Evolutionary conservation across 352 stramenopile species (phyloP), one percentile per base, ranked within the genome.

Genomic region (Plasmopara halstedii): DNA sequence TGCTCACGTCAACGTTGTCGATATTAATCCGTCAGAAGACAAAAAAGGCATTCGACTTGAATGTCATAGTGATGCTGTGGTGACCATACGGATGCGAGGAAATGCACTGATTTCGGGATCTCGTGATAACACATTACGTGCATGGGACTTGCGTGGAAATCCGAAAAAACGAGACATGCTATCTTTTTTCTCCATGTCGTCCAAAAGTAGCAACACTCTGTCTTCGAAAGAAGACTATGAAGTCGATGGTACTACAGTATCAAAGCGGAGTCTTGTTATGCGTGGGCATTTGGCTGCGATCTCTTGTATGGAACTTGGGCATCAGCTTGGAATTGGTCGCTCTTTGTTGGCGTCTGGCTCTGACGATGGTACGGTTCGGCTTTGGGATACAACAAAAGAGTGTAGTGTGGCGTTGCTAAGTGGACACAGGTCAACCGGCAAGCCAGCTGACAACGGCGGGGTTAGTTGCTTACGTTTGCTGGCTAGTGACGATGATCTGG

Each of bases 371-470:
- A 83, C 75, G 0, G 80, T 86, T 38, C 75, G 81, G 13, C 50
- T 92, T 20, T 92, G 81, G 77, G 78, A 89, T 36, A 82, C 73
- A 0, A 76, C 62, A 18, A 72, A 74, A 25, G 77, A 88, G 21
- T 66, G 33, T 22, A 83, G 69, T 22, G 62, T 83, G 10, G 66
- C 67, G 1, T 40, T 88, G 6, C 40, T 92, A 36, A 67, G 73
- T 31, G 56, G 56, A 3, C 64, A 65, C 46, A 68, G 63, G 17
- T 17, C 32, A 13, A 64, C 26, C 7, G 29, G 32, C 2, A 62
- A 66, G 21, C 35, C 53, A 5, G 20, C 26, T 31, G 49, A 60
- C 9, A 54, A 53, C 5, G 66, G 62, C 6, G 62, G 61, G 5
- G 60, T 89, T 13, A 75, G 62, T 21, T 84, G 69, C 39, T 45